phyloP scores from a whole-genome alignment of 106 monocot species.

The Phalaenopsis aphrodite region DNA sequence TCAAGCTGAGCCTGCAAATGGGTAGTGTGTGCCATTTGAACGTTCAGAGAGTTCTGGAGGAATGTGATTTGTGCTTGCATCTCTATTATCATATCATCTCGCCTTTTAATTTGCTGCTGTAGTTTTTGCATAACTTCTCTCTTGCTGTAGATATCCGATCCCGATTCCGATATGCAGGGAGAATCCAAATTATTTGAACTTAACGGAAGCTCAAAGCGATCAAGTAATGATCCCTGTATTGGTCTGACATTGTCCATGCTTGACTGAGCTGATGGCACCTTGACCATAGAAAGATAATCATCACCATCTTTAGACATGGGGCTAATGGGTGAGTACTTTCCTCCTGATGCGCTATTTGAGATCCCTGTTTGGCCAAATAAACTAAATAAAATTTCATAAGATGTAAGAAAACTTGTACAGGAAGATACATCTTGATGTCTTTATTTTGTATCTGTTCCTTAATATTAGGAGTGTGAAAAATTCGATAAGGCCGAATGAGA shows the following conservation, averaged over 20 bases:
- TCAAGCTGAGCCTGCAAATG: constrained; percentile 24
- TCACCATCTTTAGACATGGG: constrained; percentile 8
- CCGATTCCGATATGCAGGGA: constrained; percentile 24
- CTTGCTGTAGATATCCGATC: constrained; percentile 23
- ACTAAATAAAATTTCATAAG: no score
- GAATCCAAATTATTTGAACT: constrained; percentile 25
- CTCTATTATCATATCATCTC: constrained; percentile 40
- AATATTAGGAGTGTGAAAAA: no score
- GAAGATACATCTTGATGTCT: no score
- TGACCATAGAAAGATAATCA: constrained; percentile 12
- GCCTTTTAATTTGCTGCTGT: constrained; percentile 17
- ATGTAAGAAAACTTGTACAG: no score
- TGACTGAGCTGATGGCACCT: constrained; percentile 6
- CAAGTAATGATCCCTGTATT: constrained; percentile 8
- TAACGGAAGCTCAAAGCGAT: constrained; percentile 18
- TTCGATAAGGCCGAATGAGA: no score
- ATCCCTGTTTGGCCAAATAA: no score
- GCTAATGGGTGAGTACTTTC: neutral
- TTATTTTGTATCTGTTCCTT: no score
- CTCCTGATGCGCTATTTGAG: neutral
- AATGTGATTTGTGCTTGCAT: constrained; percentile 24
- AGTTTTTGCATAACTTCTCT: constrained; percentile 31
- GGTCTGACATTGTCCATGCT: no score
- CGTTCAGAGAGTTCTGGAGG: constrained; percentile 12
- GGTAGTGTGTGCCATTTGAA: constrained; percentile 10